Base-by-base conservation (phyloP, 768 basidiomycete genomes). In the Trametes cingulata region DNA sequence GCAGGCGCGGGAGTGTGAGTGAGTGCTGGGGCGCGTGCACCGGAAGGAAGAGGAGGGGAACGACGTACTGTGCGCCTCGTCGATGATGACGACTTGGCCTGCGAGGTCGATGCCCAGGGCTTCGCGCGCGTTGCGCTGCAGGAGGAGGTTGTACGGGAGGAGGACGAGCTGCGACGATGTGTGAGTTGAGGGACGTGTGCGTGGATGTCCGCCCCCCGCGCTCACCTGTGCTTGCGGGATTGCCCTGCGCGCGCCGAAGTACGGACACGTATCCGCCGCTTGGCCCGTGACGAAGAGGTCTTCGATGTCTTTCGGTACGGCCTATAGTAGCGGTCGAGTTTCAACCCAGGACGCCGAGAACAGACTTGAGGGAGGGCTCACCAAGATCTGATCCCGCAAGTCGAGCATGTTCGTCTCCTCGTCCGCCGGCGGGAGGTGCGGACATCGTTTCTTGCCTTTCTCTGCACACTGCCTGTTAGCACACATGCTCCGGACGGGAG, bases 1-100 rank as follows among this genome's bases (percentile, higher is more conserved):
- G 22, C 35, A 52, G n/a, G n/a, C n/a, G n/a, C n/a, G n/a, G n/a
- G n/a, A 47, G 41, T 46, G 56, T 53, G 12, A 46, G 13, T 8
- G 36, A 37, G 8, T 7, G 36, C 8, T 14, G 36, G 14, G 36
- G 14, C 7, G 36, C 36, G 36, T 7, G 36, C 17, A n/a, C 20
- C n/a, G 3, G 19, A 19, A 17, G 2, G 43, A 2, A 27, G 15
- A 12, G n/a, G 5, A 10, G 15, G 24, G 40, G 22, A 20, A 8
- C 37, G 3, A 77, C 91, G 58, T 67, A 95, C 93, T 98, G 73
- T 99, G 96, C 0, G 96, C 96, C 76, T 99, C 96, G 68, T 99
- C 96, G 54, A 99, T 85, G 22, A 98, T 81, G 29, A 99, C 84
- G 17, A 98, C 79, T 67, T 97, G 93, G 67, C 87, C 83, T 12